A percentile compares a stretch with the other conserved stretches of the same genome.
Conservation (phyloP, 306 rosid species). For the Senna siamea region DNA sequence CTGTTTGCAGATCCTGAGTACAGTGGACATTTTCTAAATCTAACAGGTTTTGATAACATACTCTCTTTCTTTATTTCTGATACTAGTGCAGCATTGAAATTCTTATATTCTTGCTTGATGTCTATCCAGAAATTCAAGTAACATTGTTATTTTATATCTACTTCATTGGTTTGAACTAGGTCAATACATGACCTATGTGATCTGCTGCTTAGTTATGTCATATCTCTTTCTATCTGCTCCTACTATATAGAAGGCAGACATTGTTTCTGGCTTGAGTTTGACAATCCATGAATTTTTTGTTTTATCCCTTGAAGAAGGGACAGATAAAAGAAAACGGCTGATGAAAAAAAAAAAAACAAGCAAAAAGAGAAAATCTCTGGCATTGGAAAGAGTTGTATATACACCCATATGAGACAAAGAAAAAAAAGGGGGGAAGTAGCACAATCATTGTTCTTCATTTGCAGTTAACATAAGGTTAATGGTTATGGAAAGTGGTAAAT, state of each 20-base stretch:
- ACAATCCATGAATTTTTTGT: not conserved
- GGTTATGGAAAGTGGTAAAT: not conserved
- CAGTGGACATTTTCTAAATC: constrained; percentile 11
- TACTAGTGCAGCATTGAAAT: not conserved
- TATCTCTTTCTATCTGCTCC: not conserved
- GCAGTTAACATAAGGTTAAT: constrained; percentile 6
- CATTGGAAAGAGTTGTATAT: not conserved
- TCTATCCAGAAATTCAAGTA: not conserved
- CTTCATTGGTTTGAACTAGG: not conserved
- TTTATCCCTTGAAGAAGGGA: not conserved
- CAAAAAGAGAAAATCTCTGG: not conserved
- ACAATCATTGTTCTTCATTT: not conserved
- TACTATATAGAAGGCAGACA: not conserved
- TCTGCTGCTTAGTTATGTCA: not conserved
- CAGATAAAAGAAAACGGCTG: not conserved
- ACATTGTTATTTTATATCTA: not conserved
- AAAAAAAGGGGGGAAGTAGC: not conserved
- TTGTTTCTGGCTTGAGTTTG: not conserved
- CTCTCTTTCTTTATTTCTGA: constrained; percentile 12
- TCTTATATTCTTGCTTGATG: not conserved
- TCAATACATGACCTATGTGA: not conserved
- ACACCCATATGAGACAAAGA: not conserved
- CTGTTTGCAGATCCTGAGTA: constrained; percentile 31
- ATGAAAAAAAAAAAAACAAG: not conserved
- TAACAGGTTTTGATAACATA: constrained; percentile 17